A percentile compares a stretch with the other conserved stretches of the same genome.
These are phyloP conservation scores for Penicillium sclerotiorum DNA, from an alignment of 2,329 filamentous ascomycete genomes.

Conservation along the genomic window DNA sequence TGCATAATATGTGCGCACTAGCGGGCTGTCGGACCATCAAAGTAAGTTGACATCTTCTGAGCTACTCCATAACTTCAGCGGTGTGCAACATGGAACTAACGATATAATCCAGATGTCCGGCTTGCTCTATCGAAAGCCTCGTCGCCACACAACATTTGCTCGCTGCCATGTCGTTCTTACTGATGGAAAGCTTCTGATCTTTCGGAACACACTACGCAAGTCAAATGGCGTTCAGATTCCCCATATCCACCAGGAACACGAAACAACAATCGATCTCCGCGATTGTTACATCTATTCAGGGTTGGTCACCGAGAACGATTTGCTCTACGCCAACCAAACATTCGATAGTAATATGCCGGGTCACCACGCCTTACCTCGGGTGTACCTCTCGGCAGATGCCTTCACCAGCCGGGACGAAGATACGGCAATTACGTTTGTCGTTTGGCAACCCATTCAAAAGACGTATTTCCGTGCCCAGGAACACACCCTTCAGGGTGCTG, in stretches of 20 bases:
- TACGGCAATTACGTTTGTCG: conserved; percentile 67
- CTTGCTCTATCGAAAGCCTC: conserved; percentile 64
- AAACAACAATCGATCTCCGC: conserved; percentile 60
- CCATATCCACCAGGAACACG: conserved; percentile 65
- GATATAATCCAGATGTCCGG: conserved; percentile 65
- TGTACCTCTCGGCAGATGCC: conserved; percentile 60
- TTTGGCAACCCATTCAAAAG: conserved; percentile 64
- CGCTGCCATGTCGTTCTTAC: conserved; percentile 63
- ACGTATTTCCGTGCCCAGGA: conserved; percentile 56
- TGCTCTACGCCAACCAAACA: conserved; percentile 66
- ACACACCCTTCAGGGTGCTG: conserved; percentile 41
- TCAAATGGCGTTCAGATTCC: conserved; percentile 58
- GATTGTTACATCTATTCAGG: conserved; percentile 70
- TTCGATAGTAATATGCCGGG: conserved; percentile 66
- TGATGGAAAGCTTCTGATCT: conserved; percentile 63
- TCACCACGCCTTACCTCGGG: conserved; percentile 59
- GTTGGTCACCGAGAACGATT: conserved; percentile 62
- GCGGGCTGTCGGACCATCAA: conserved; percentile 63
- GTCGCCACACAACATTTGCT: conserved; percentile 63
- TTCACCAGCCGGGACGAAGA: conserved; percentile 67
- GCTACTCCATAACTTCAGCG: too few relatives aligned
- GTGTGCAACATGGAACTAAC: too few relatives aligned
- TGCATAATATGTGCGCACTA: conserved; percentile 71
- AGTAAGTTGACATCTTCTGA: conserved; percentile 28
- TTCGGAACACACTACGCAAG: conserved; percentile 61